Percentiles rank a stretch among this genome's conserved stretches.
Conservation (phyloP, 179 eudicot species). For the Silene coronaria region DNA sequence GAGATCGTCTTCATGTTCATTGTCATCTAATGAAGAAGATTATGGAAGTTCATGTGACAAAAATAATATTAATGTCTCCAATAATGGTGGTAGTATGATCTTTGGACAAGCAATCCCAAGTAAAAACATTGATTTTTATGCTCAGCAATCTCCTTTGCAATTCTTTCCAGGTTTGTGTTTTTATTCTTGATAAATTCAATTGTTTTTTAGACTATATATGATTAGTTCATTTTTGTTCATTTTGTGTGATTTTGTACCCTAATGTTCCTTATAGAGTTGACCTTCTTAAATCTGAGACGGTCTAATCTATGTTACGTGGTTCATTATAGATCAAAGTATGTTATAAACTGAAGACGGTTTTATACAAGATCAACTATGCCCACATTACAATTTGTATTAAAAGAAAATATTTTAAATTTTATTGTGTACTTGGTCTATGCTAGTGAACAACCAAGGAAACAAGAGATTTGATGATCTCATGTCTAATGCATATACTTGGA, state of each 20-base stretch:
- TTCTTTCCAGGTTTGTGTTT: conserved; percentile 29
- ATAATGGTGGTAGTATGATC: neutral
- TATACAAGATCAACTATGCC: too few species aligned
- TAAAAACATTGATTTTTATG: conserved; percentile 22
- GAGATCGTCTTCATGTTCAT: conserved; percentile 27
- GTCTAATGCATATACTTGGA: conserved; percentile 10
- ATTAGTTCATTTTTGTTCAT: neutral
- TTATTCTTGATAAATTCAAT: neutral
- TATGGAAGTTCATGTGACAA: neutral
- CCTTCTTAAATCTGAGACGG: too few species aligned
- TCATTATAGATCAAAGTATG: too few species aligned
- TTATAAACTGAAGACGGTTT: too few species aligned
- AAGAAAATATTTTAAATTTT: too few species aligned
- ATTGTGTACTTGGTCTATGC: conserved; percentile 16
- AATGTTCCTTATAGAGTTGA: neutral
- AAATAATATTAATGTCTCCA: neutral
- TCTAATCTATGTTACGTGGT: too few species aligned
- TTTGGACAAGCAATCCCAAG: conserved; percentile 10
- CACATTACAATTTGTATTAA: too few species aligned
- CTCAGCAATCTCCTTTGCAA: conserved; percentile 32
- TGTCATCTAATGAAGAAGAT: conserved; percentile 21
- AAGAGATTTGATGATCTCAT: conserved; percentile 30
- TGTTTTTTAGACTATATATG: neutral
- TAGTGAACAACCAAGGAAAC: conserved; percentile 8
- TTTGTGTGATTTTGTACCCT: neutral